Evolutionary conservation across 164 flowering plant species (phyloP), one percentile per base, ranked within the genome.

Genomic region (Saururus chinensis): DNA sequence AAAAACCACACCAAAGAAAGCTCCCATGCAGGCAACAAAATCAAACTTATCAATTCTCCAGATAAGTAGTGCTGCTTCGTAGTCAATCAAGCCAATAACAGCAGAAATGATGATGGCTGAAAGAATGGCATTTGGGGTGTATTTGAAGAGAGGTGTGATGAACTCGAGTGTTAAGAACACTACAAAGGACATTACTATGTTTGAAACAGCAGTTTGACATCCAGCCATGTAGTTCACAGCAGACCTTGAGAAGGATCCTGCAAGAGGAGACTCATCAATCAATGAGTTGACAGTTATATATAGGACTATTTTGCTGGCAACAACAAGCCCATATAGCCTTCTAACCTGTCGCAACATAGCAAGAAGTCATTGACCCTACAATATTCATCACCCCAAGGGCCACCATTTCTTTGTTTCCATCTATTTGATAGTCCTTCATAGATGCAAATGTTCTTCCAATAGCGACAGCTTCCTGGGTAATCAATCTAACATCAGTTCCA

Each of bases 341-440:
- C 14, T 64, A 2, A 86, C 96, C 96, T 71, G 97, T 88, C 22
- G 95, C 81, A 19, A 88, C 90, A 73, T 84, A 92, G 79, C 98
- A 89, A 30, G 96, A 92, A 57, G 95, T 85, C 85, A 89, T 74
- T 41, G 98, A 92, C 53, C 98, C 98, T 37, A 83, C 82, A 52
- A 92, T 41, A 61, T 92, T 89, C 98, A 92, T 92, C 21, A 85
- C 62, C 58, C 98, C 98, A 16, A 92, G 77, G 22, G 96, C 98
- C 24, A 89, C 83, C 98, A 92, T 92, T 80, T 92, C 98, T 79
- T 85, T 89, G 84, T 92, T 92, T 54, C 95, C 98, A 68, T 92
- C 96, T 25, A 92, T 12, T 59, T 79, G 83, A 64, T 92, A 92
- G 70, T 85, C 96, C 66, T 89, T 89, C 88, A 80, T 80, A 53